A percentile compares a stretch with the other conserved stretches of the same genome.
Conservation (phyloP, 345 rosid species). For the Brassica rapa region DNA sequence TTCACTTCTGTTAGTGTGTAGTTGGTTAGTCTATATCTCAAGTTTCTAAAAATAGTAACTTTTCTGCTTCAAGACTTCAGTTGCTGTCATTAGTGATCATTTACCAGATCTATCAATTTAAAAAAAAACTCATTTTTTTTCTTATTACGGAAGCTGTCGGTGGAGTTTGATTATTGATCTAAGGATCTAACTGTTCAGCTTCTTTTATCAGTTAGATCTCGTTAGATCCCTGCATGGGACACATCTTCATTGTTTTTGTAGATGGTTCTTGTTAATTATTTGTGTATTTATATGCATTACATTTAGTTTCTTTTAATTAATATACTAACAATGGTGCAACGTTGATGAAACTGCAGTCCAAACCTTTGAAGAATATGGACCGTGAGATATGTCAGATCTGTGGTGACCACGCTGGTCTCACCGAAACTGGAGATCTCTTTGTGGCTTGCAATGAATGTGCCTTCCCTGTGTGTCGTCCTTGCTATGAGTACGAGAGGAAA, state of each 20-base stretch:
- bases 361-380: slow-evolving; percentile 70
- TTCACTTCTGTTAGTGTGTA: slow-evolving; percentile 19
- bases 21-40: slow-evolving; percentile 9
- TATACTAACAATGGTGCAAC: slow-evolving; percentile 16
- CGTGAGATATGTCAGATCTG: slow-evolving; percentile 95
- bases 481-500: slow-evolving; percentile 97
- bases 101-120: slow-evolving; percentile 6
- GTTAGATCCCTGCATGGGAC: not conserved
- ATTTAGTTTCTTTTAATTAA: not conserved
- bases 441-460: slow-evolving; percentile 99
- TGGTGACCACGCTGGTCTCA: slow-evolving; percentile 78
- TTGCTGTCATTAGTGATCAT: slow-evolving; percentile 10
- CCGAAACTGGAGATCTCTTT: slow-evolving; percentile 68
- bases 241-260: slow-evolving; percentile 7
- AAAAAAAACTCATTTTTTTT: not conserved
- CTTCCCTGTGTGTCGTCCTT: slow-evolving; percentile 97
- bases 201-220: slow-evolving; percentile 5
- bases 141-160: slow-evolving; percentile 9
- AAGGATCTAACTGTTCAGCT: not conserved
- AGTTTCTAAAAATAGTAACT: slow-evolving; percentile 29
- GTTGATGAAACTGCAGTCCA: slow-evolving; percentile 55
- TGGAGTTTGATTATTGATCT: slow-evolving; percentile 21
- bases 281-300: not conserved
- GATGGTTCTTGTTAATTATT: slow-evolving; percentile 3
- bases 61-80: slow-evolving; percentile 2